phyloP scores from a whole-genome alignment of 2,329 filamentous ascomycete genomes.

The Trichoderma oligosporum region DNA sequence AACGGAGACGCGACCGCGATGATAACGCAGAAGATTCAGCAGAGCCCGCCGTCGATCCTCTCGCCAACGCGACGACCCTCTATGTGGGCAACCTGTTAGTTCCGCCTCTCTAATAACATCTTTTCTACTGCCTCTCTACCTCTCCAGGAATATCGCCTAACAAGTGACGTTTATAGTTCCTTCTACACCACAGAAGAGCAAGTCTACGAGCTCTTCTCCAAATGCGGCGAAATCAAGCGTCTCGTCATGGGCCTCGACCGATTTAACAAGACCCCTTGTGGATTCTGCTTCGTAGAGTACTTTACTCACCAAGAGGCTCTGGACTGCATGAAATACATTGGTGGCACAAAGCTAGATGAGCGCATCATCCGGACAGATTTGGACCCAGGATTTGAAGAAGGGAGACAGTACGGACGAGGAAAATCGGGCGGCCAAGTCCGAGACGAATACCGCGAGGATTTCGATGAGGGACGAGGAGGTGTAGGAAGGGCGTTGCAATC shows the following conservation, averaged over 20 bases:
- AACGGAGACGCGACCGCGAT: slow-evolving; percentile 63
- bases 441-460: slow-evolving; percentile 97
- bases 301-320: slow-evolving; percentile 96
- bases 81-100: slow-evolving; percentile 90
- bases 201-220: slow-evolving; percentile 93
- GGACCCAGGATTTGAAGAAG: slow-evolving; percentile 93
- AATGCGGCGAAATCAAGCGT: slow-evolving; percentile 97
- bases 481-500: slow-evolving; percentile 70
- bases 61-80: slow-evolving; percentile 85
- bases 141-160: background rate
- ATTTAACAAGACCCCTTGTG: slow-evolving; percentile 95
- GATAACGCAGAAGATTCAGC: slow-evolving; percentile 46
- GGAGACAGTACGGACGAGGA: slow-evolving; percentile 89
- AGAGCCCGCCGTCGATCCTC: slow-evolving; percentile 60
- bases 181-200: slow-evolving; percentile 99
- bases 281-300: slow-evolving; percentile 99
- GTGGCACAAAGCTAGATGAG: slow-evolving; percentile 96
- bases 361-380: slow-evolving; percentile 92
- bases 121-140: no score
- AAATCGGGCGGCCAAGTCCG: slow-evolving; percentile 96
- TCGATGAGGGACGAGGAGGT: slow-evolving; percentile 88
- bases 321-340: slow-evolving; percentile 98
- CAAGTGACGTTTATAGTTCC: slow-evolving; percentile 51
- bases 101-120: background rate
- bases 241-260: slow-evolving; percentile 97